These are phyloP conservation scores for Fistulinella cinereoalba DNA, from an alignment of 1,284 basidiomycete species.

Conservation along the genomic window DNA sequence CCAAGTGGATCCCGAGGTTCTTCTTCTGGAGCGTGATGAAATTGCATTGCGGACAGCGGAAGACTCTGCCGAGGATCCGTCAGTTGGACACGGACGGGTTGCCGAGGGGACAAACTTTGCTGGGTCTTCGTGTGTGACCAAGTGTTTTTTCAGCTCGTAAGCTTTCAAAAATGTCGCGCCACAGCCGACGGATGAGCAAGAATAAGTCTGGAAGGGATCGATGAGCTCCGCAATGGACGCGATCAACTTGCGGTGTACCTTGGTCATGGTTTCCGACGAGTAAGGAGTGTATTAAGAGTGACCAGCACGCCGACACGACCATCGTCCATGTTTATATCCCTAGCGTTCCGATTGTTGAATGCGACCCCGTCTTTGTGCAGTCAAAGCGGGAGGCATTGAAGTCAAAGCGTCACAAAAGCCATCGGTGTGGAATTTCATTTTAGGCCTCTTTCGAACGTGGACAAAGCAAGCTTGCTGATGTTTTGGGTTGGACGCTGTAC, in stretches of 20 bases:
- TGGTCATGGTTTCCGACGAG: neutral
- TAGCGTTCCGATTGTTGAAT: slow-evolving; percentile 4
- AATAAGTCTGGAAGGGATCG: slow-evolving; percentile 10
- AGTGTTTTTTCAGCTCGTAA: slow-evolving; percentile 27
- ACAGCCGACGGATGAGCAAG: slow-evolving; percentile 19
- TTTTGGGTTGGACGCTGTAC: no score
- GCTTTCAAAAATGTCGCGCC: slow-evolving; percentile 13
- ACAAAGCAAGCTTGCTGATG: slow-evolving; percentile 20
- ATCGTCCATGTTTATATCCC: slow-evolving; percentile 8
- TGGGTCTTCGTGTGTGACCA: slow-evolving; percentile 11
- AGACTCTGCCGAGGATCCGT: slow-evolving; percentile 11
- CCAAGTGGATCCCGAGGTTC: slow-evolving; percentile 21
- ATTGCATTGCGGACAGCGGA: slow-evolving; percentile 16
- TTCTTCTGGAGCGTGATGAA: slow-evolving; percentile 27
- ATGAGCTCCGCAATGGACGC: neutral
- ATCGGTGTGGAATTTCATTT: neutral
- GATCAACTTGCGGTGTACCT: neutral
- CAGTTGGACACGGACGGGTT: neutral
- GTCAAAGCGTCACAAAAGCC: slow-evolving; percentile 8
- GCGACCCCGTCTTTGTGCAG: neutral
- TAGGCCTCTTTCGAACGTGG: neutral
- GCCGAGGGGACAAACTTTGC: slow-evolving; percentile 9
- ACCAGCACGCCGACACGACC: no score
- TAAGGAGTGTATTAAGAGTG: neutral
- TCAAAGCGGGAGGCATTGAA: neutral